A percentile compares a stretch with the other conserved stretches of the same genome.
Conservation (phyloP, 129 eudicot genomes). For the Flaveria bidentis region DNA sequence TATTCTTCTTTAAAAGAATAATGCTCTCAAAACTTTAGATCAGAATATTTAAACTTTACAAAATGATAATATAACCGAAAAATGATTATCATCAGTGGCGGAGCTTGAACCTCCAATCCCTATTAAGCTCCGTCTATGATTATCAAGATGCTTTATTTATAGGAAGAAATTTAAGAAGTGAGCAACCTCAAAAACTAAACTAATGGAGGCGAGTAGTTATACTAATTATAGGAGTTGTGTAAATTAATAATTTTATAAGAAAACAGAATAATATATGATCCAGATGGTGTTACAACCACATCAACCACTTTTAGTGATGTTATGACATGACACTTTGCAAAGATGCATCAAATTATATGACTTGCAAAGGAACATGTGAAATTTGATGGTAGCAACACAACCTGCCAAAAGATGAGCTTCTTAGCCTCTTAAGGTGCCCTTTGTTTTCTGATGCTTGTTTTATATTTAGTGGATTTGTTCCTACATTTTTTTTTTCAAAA, state of each 20-base stretch:
- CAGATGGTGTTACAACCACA: neutral
- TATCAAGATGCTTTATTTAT: too few relatives aligned
- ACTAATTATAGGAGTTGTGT: too few relatives aligned
- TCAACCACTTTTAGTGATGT: constrained; percentile 12
- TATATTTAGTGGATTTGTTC: neutral
- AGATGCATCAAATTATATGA: constrained; percentile 3
- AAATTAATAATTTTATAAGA: too few relatives aligned
- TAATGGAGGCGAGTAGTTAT: too few relatives aligned
- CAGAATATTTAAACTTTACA: too few relatives aligned
- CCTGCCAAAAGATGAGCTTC: constrained; percentile 22
- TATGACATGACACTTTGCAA: constrained; percentile 10
- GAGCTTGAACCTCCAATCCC: too few relatives aligned
- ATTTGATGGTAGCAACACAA: constrained; percentile 29
- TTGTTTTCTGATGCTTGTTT: neutral
- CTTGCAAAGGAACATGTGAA: constrained; percentile 17
- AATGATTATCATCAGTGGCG: too few relatives aligned
- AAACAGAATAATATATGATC: neutral
- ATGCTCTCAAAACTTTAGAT: too few relatives aligned
- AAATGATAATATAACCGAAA: too few relatives aligned
- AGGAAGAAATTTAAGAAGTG: too few relatives aligned
- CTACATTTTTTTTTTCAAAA: neutral
- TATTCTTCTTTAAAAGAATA: too few relatives aligned
- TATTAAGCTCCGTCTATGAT: too few relatives aligned
- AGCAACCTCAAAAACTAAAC: neutral
- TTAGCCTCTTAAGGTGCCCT: constrained; percentile 32